Conservation (phyloP, 2,329 filamentous ascomycete genomes). For the Penicillium sp. region DNA sequence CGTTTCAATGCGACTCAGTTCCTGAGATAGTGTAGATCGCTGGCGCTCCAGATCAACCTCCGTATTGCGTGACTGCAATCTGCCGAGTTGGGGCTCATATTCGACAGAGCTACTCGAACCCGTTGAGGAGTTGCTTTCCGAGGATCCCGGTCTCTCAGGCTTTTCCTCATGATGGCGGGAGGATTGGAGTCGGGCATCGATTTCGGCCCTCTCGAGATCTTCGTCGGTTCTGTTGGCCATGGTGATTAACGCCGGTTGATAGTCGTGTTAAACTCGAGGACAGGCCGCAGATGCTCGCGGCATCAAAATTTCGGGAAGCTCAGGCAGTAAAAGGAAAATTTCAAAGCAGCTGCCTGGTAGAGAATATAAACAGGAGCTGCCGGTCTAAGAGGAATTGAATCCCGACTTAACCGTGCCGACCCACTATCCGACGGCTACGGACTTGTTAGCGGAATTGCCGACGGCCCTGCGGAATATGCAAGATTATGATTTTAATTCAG, state of each 20-base stretch:
- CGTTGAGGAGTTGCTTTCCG: slow-evolving; percentile 16
- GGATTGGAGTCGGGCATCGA: slow-evolving; percentile 5
- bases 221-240: slow-evolving; percentile 9
- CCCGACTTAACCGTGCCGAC: slow-evolving; percentile 21
- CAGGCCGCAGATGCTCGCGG: background rate
- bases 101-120: slow-evolving; percentile 26
- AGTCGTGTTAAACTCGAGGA: background rate
- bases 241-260: background rate
- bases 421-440: slow-evolving; percentile 15
- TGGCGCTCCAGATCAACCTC: slow-evolving; percentile 30
- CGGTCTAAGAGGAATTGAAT: slow-evolving; percentile 4
- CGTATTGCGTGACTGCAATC: slow-evolving; percentile 29
- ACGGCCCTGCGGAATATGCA: background rate
- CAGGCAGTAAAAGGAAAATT: background rate
- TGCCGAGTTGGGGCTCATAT: slow-evolving; percentile 25
- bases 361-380: slow-evolving; percentile 7
- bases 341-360: background rate
- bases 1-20: slow-evolving; percentile 29
- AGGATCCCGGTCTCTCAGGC: slow-evolving; percentile 10
- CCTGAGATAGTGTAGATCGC: slow-evolving; percentile 21
- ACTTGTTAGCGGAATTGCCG: slow-evolving; percentile 9
- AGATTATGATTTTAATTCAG: background rate
- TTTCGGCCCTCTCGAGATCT: slow-evolving; percentile 9
- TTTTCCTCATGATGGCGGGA: slow-evolving; percentile 9
- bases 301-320: background rate